Evolutionary conservation across 2,329 filamentous ascomycete species (phyloP), one percentile per base, ranked within the genome.

Genomic region (Pseudomassariella vexata): DNA sequence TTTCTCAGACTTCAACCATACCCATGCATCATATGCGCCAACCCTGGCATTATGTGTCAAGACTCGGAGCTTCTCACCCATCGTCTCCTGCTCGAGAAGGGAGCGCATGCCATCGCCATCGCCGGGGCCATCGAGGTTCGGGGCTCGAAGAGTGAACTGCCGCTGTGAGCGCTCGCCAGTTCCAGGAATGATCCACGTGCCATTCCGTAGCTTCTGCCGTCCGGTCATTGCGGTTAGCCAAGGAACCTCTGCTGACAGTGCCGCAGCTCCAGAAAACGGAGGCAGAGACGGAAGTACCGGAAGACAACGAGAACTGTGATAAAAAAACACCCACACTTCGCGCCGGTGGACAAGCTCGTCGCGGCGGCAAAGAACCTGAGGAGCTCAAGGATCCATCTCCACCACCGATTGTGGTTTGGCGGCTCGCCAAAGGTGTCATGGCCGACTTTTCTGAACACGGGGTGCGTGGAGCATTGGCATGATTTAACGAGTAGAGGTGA

Each of bases 81-180:
- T 37, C 27, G 57, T 58, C 22, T 58, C 50, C 38, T 55, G 55
- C 17, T 57, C 46, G 19, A 54, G 46, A 28, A 63, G 49, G 16
- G 56, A 48, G 22, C 54, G 48, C 42, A 59, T 44, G 39, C 41
- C 32, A 40, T 57, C 33, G 36, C 56, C 41, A 41, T 57, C 42
- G 42, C 50, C 43, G 45, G 55, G 48, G 52, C 55, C 36, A 43
- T 66, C 62, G 44, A 59, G 55, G 45, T 53, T 50, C 30, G 56
- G 57, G 24, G 56, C 53, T 43, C 82, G 81, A 18, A 95, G 68
- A 15, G 82, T 90, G 47, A 95, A 87, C 40, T 82, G 74, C 40
- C 84, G 83, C 50, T 79, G 82, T 28, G 87, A 75, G 42, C 88
- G 84, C 59, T 94, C 85, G 49, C 90, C 89, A 3, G 88, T 95